These are phyloP conservation scores for Wickerhamiella azyma DNA, from an alignment of 805 yeast genomes.

Conservation along the genomic window DNA sequence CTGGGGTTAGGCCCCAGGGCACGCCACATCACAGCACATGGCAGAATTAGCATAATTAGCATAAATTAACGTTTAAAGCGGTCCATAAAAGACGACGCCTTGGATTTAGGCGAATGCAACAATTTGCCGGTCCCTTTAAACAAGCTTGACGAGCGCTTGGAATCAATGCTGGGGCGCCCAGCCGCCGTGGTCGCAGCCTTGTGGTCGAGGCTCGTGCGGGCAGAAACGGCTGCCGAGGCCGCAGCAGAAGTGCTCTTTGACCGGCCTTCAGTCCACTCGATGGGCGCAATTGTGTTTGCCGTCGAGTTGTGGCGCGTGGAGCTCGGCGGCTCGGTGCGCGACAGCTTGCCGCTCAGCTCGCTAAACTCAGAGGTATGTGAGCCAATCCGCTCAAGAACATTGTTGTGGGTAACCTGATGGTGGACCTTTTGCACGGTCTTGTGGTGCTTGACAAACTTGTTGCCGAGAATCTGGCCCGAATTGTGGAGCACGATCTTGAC, in stretches of 20 bases:
- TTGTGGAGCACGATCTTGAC: conserved; percentile 29
- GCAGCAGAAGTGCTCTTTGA: too few species aligned
- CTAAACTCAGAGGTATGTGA: background rate
- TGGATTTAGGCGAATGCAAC: background rate
- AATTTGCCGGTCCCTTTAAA: background rate
- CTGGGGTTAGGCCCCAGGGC: too few species aligned
- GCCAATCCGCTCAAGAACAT: conserved; percentile 17
- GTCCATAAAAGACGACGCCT: background rate
- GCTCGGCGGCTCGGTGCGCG: background rate
- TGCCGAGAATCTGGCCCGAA: conserved; percentile 67
- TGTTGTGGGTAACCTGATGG: conserved; percentile 9
- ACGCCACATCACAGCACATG: too few species aligned
- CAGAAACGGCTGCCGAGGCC: too few species aligned
- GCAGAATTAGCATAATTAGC: too few species aligned
- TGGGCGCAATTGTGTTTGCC: background rate
- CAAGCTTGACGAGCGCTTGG: background rate
- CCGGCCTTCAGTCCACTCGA: background rate
- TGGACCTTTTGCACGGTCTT: conserved; percentile 2
- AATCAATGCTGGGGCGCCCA: background rate
- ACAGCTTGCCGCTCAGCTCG: background rate
- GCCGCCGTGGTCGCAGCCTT: background rate
- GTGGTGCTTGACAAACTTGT: conserved; percentile 38
- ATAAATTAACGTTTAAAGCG: background rate
- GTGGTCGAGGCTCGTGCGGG: too few species aligned
- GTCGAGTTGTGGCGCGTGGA: background rate